Base-by-base conservation (phyloP, 768 basidiomycete genomes). In the Trametes elegans region DNA sequence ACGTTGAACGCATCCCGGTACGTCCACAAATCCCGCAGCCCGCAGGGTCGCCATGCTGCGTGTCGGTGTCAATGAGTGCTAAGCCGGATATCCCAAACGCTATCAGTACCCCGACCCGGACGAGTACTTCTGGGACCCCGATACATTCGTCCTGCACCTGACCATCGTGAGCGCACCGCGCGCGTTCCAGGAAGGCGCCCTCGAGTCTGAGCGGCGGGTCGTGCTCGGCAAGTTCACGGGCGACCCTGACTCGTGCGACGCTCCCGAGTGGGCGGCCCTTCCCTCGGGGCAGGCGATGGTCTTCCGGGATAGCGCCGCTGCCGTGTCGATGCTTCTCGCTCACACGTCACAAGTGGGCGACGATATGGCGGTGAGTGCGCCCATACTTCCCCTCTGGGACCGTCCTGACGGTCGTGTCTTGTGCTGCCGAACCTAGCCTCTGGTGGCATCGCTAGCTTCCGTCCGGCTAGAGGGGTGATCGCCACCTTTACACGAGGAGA, bases 81-180 rank as follows among this genome's bases (percentile, higher is more conserved):
- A n/a, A n/a, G n/a, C n/a, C n/a, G n/a, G n/a, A n/a, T n/a, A n/a
- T n/a, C n/a, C n/a, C n/a, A n/a, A 41, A 41, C 40, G 40, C 6
- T 10, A 19, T 6, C 51, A 53, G 51, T 8, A 28, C 16, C 51
- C 51, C 5, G 42, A 53, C 8, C 51, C 51, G 11, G 26, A 36
- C 19, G 34, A 26, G 4, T 44, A 39, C 39, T 61, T 54, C 49
- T 8, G 31, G 42, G 54, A 58, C 32, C 42, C 35, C 34, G 57
- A 58, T 45, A 58, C 47, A 29, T 58, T 39, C 51, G 28, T 58
- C n/a, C 45, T 62, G 16, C 57, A 56, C 36, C 39, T 62, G 41
- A 58, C 57, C 23, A 32, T 55, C 28, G 24, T 23, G 27, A 28
- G 43, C 28, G 41, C 36, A 8, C 10, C 28, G 9, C 52, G n/a